Percentiles rank a stretch among this genome's conserved stretches.
Evolutionary conservation across 306 rosid genomes (phyloP).

Genomic region (Ziziphus jujuba): DNA sequence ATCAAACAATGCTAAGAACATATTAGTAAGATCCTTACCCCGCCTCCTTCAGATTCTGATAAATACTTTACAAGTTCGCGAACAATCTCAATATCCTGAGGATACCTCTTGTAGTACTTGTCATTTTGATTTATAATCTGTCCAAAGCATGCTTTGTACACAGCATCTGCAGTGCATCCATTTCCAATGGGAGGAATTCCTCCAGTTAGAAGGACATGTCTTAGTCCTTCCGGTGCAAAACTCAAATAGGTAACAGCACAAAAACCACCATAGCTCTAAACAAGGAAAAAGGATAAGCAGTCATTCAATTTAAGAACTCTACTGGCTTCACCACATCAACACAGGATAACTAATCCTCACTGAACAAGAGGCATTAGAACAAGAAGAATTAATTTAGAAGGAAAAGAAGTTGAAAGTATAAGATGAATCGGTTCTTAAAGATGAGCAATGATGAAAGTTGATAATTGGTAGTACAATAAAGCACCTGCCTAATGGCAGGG

Average conservation of each 20-base stretch:
- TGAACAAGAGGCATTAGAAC: neutral
- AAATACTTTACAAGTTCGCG: constrained; percentile 77
- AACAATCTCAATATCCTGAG: constrained; percentile 73
- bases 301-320: constrained; percentile 20
- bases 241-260: constrained; percentile 93
- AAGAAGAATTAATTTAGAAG: constrained; percentile 4
- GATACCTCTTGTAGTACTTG: constrained; percentile 93
- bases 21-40: constrained; percentile 46
- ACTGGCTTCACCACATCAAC: constrained; percentile 21
- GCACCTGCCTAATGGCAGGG: neutral
- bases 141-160: constrained; percentile 72
- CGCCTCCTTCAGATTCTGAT: constrained; percentile 71
- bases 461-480: neutral
- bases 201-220: constrained; percentile 83
- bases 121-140: constrained; percentile 66
- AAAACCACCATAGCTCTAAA: constrained; percentile 92
- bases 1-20: constrained; percentile 26
- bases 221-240: constrained; percentile 86
- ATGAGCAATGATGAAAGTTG: neutral
- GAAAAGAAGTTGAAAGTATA: neutral
- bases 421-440: neutral
- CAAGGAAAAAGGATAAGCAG: constrained; percentile 26
- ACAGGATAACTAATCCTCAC: constrained; percentile 9
- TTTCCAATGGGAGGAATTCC: constrained; percentile 88
- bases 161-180: constrained; percentile 76